A percentile compares a stretch with the other conserved stretches of the same genome.
These are phyloP conservation scores for Didymellaceae sp. DNA, from an alignment of 2,329 filamentous ascomycete species.

Conservation along the genomic window DNA sequence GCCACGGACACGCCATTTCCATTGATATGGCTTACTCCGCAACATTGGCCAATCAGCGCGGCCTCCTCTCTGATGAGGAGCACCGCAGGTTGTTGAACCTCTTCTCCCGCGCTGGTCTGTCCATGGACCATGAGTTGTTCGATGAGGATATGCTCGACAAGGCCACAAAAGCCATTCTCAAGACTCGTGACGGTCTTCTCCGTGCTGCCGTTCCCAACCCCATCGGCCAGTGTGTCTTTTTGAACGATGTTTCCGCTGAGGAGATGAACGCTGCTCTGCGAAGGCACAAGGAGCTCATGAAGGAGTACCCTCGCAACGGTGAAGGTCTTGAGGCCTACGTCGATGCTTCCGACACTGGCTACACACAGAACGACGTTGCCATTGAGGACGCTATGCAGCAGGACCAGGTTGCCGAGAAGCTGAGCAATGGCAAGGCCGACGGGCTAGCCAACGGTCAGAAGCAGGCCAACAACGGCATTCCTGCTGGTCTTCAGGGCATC, in stretches of 20 bases:
- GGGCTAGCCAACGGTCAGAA: constrained; percentile 26
- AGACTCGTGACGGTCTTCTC: constrained; percentile 72
- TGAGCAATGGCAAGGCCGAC: constrained; percentile 33
- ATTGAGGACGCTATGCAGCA: constrained; percentile 41
- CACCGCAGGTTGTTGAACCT: constrained; percentile 68
- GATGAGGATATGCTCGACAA: constrained; percentile 69
- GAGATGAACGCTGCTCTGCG: constrained; percentile 68
- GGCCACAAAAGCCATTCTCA: constrained; percentile 72
- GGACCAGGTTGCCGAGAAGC: constrained; percentile 31
- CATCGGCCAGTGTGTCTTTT: constrained; percentile 69
- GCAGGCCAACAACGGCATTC: constrained; percentile 22
- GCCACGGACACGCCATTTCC: constrained; percentile 76
- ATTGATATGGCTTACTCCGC: constrained; percentile 80
- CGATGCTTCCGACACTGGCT: constrained; percentile 72
- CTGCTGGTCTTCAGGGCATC: constrained; percentile 26
- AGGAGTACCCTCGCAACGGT: constrained; percentile 67
- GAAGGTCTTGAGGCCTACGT: constrained; percentile 73
- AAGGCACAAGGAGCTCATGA: constrained; percentile 69
- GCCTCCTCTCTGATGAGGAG: constrained; percentile 65
- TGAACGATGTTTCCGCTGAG: constrained; percentile 69
- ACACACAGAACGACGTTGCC: constrained; percentile 56
- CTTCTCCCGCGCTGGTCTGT: constrained; percentile 73
- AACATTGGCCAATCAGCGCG: constrained; percentile 69
- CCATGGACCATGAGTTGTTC: constrained; percentile 74
- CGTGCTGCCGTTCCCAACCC: constrained; percentile 73